Evolutionary conservation across 2,329 filamentous ascomycete species (phyloP), one percentile per base, ranked within the genome.

Genomic region (Colletotrichum ledebouriae): DNA sequence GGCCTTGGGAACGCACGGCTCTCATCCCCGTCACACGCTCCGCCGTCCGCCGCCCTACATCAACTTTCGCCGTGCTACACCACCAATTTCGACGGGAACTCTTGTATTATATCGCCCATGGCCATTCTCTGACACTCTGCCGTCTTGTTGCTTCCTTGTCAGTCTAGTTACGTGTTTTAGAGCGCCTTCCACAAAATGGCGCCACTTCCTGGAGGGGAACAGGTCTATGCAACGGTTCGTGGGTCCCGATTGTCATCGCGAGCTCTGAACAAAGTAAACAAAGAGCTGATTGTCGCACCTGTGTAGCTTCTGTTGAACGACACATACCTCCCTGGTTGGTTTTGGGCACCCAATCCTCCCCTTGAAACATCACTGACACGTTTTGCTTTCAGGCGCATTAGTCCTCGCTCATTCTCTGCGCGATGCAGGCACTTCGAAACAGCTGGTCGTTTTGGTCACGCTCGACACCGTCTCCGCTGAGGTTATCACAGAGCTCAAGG

Each of bases 391-490:
- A 97, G 95, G 96, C 79, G 95, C 94, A 69, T 89, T 96, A 74
- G 94, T 99, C 53, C 89, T 99, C 71, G 94, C 94, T 70, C 94
- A 98, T 83, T 98, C 96, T 39, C 84, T 99, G 65, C 92, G 93
- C 80, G 96, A 99, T 90, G 91, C 90, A 74, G 93, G 93, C 65
- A 93, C 94, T 42, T 89, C 85, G 73, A 96, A 93, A 83, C 95
- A 94, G 83, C 85, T 99, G 74, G 94, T 91, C 69, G 92, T 92
- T 73, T 84, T 98, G 74, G 89, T 97, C 77, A 97, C 94, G 4
- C 85, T 91, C 62, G 94, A 97, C 75, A 90, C 87, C 17, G 85
- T 99, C 57, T 92, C 92, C 39, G 82, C 86, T 61, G 90, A 91
- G 60, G 94, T 92, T 55, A 86, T 98, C 69, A 85, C 87, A 25